Conservation (phyloP, 2,329 filamentous ascomycete species). For the Talaromyces piceae region DNA sequence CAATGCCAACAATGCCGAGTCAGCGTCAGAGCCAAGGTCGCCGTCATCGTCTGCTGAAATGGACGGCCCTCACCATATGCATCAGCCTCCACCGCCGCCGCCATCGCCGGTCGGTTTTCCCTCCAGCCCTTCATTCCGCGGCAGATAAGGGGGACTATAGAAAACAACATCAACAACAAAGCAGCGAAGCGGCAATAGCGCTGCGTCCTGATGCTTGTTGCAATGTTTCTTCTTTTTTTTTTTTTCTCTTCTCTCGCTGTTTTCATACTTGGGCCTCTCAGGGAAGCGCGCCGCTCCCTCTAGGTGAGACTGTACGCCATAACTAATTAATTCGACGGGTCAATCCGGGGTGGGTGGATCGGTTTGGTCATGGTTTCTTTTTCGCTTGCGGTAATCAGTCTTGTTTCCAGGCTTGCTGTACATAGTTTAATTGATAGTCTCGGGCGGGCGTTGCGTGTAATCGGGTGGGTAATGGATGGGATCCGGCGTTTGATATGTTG, state of each 20-base stretch:
- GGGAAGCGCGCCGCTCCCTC: background rate
- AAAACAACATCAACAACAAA: no score
- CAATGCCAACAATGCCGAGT: constrained; percentile 17
- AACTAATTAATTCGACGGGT: background rate
- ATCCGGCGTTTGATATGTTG: background rate
- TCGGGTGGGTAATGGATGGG: background rate
- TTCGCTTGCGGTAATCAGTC: background rate
- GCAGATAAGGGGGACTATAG: no score
- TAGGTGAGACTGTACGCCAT: background rate
- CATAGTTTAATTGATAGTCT: background rate
- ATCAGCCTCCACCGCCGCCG: constrained; percentile 23
- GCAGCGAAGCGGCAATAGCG: background rate
- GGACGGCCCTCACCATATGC: constrained; percentile 4
- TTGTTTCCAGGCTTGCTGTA: background rate
- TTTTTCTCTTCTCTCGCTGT: background rate
- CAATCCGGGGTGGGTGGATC: background rate
- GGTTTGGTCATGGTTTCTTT: background rate
- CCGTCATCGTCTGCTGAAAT: constrained; percentile 1
- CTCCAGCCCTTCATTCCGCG: background rate
- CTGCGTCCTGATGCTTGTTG: background rate
- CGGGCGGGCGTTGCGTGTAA: background rate
- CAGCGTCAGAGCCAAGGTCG: background rate
- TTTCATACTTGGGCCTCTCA: background rate
- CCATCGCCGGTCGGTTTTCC: constrained; percentile 23
- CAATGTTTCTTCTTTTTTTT: background rate